Base-by-base conservation (phyloP, 495 filamentous ascomycete genomes). In the Lineolata rhizophorae region DNA sequence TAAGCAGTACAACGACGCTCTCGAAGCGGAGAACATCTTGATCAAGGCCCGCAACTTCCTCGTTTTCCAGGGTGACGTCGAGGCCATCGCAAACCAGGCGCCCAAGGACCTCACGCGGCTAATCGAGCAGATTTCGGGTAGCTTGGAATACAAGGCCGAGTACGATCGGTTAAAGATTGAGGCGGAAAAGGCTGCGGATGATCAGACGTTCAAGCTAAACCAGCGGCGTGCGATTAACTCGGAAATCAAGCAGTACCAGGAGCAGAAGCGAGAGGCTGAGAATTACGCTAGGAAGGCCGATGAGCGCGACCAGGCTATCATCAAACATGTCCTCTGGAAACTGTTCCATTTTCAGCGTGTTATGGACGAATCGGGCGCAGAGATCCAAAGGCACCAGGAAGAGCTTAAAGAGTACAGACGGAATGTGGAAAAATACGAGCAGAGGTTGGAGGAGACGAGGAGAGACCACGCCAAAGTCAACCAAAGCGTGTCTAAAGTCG, bases 21-120 rank as follows among this genome's bases (percentile, higher is more conserved):
- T 99, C 29, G 87, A 95, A 51, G 63, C 70, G 22, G 84, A 99
- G 50, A 93, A 92, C 41, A 99, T 99, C 37, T 55, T 95, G 44
- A 92, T 99, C 55, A 93, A 91, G 50, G 87, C 87, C 20, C 73
- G 87, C 36, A 95, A 95, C 50, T 99, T 95, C 53, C 63, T 99
- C 0, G 87, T 99, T 18, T 95, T 95, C 53, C 87, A 99, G 52
- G 87, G 87, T 32, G 87, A 99, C 49, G 87, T 99, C 27, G 87
- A 99, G 54, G 73, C 80, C n/a, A 94, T 99, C 41, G 90, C 87
- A 3, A 76, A 80, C 4, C 87, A 95, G 50, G 81, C 79, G 0
- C 81, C 87, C 0, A 78, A 72, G 40, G 87, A 95, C 41, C 66
- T 95, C n/a, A 99, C 87, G 0, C 72, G 79, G 15, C 54, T 95